These are phyloP conservation scores for Obba rivulosa DNA, from an alignment of 768 basidiomycete species.

Conservation along the genomic window DNA sequence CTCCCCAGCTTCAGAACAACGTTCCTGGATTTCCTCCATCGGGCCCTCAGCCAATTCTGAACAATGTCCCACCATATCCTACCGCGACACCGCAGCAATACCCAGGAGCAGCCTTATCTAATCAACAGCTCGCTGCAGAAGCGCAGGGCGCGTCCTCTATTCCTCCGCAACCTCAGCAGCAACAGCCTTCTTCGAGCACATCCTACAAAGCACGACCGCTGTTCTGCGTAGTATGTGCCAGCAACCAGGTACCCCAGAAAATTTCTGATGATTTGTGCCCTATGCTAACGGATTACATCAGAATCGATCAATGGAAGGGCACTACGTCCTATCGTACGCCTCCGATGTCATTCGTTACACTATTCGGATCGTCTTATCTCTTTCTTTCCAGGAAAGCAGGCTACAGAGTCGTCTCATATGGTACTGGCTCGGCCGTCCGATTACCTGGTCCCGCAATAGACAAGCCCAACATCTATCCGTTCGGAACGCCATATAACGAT, in stretches of 20 bases:
- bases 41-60: slow-evolving; percentile 2
- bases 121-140: slow-evolving; percentile 22
- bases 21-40: slow-evolving; percentile 8
- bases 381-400: slow-evolving; percentile 74
- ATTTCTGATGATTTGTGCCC: background rate
- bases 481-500: slow-evolving; percentile 94
- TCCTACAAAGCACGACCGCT: slow-evolving; percentile 66
- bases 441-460: slow-evolving; percentile 95
- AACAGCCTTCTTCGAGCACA: slow-evolving; percentile 2
- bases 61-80: slow-evolving; percentile 14
- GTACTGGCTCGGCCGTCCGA: slow-evolving; percentile 95
- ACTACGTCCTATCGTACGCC: slow-evolving; percentile 81
- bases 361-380: background rate
- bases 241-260: slow-evolving; percentile 74
- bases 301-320: slow-evolving; percentile 99
- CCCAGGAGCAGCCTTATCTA: slow-evolving; percentile 18
- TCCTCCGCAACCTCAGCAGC: slow-evolving; percentile 2
- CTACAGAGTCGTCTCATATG: slow-evolving; percentile 86
- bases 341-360: background rate
- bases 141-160: slow-evolving; percentile 15
- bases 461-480: slow-evolving; percentile 94
- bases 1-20: background rate
- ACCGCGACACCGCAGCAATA: slow-evolving; percentile 19
- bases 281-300: slow-evolving; percentile 24
- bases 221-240: slow-evolving; percentile 99